These are phyloP conservation scores for Triangularia setosa DNA, from an alignment of 2,329 filamentous ascomycete species.

Conservation along the genomic window DNA sequence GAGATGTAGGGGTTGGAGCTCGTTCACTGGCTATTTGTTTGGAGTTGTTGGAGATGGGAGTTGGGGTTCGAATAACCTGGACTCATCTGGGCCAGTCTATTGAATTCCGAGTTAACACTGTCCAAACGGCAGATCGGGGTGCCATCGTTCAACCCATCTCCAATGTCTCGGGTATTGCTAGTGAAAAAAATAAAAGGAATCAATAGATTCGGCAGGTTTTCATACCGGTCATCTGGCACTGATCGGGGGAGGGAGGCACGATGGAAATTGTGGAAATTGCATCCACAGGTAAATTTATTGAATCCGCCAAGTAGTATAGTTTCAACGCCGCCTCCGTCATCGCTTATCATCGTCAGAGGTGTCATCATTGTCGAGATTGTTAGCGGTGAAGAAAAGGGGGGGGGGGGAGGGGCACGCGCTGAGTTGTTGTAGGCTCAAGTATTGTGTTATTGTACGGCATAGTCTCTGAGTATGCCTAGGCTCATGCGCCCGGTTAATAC, in stretches of 20 bases:
- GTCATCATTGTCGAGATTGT: neutral
- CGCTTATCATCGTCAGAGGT: too few relatives aligned
- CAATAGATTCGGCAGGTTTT: neutral
- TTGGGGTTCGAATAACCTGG: neutral
- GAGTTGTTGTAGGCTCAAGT: neutral
- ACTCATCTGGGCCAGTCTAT: neutral
- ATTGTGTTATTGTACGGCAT: neutral
- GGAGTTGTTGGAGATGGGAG: neutral
- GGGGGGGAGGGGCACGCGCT: neutral
- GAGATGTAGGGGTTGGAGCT: neutral
- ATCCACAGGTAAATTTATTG: neutral
- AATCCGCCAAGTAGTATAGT: neutral
- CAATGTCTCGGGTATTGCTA: neutral
- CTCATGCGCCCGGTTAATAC: neutral
- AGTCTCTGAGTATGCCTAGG: neutral
- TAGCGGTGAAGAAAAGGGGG: too few relatives aligned
- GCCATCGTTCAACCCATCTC: neutral
- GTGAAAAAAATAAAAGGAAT: neutral
- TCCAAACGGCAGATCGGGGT: neutral
- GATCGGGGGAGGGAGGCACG: neutral
- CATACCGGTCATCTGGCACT: neutral
- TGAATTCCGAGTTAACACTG: neutral
- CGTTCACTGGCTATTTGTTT: too few relatives aligned
- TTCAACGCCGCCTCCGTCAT: neutral
- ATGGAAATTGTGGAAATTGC: neutral